Conservation (phyloP, 1,284 basidiomycete species). For the Ceratobasidium sp. region DNA sequence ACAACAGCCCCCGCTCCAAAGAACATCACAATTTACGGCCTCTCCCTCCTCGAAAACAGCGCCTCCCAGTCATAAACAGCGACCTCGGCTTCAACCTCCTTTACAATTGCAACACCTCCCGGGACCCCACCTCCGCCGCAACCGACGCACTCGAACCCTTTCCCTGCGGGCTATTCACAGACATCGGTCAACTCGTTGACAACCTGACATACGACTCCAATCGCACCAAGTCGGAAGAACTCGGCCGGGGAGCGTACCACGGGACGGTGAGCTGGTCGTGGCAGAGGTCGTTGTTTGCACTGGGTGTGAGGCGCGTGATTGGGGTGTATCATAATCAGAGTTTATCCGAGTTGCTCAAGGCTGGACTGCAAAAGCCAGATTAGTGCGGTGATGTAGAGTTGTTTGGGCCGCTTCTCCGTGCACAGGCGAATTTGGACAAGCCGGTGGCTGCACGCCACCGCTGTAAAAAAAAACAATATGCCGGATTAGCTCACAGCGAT, state of each 20-base stretch:
- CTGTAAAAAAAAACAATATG: not conserved
- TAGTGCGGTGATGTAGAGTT: slow-evolving; percentile 55
- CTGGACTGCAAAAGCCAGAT: slow-evolving; percentile 44
- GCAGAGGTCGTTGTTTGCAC: slow-evolving; percentile 57
- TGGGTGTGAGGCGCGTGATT: slow-evolving; percentile 54
- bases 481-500: not conserved
- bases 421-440: slow-evolving; percentile 55
- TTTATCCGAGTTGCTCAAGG: slow-evolving; percentile 28
- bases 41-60: slow-evolving; percentile 52
- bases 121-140: slow-evolving; percentile 52
- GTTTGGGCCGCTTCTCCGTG: slow-evolving; percentile 50
- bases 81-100: slow-evolving; percentile 56
- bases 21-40: slow-evolving; percentile 50
- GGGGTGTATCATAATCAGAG: slow-evolving; percentile 51
- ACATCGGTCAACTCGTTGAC: slow-evolving; percentile 57
- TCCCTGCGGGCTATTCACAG: slow-evolving; percentile 56
- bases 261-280: slow-evolving; percentile 57
- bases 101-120: slow-evolving; percentile 54
- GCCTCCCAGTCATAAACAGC: slow-evolving; percentile 54
- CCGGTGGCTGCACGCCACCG: slow-evolving; percentile 51
- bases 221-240: slow-evolving; percentile 52
- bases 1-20: not conserved
- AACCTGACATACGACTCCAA: slow-evolving; percentile 57
- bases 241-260: slow-evolving; percentile 55
- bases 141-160: slow-evolving; percentile 56